Evolutionary conservation across 257 asterid species (phyloP).

Genomic region (Solanum ossicruentum): DNA sequence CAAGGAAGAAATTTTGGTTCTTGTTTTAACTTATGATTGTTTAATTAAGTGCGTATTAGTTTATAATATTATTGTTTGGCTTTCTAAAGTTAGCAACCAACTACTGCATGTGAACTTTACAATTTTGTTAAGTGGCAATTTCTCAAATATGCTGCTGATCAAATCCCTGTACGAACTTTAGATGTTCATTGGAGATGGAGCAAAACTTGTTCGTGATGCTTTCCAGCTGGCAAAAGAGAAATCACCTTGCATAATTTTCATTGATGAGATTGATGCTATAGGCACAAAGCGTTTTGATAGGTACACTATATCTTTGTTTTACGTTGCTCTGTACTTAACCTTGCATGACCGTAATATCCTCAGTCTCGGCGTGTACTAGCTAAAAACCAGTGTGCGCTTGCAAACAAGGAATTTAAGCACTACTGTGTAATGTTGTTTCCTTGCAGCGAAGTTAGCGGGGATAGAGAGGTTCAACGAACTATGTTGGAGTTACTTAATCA

Average conservation of each 20-base stretch:
- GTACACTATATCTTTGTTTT: slow-evolving; percentile 13
- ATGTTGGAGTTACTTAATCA: slow-evolving; percentile 91
- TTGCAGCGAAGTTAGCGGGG: slow-evolving; percentile 93
- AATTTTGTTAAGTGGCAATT: not conserved
- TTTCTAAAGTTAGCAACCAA: not conserved
- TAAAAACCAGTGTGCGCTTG: not conserved
- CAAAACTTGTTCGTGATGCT: slow-evolving; percentile 93
- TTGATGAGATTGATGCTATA: slow-evolving; percentile 93
- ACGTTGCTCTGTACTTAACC: not conserved
- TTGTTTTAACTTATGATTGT: not conserved
- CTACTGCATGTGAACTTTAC: not conserved
- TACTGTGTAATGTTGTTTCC: not conserved
- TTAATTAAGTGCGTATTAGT: not conserved
- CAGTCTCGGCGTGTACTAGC: not conserved
- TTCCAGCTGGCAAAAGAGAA: slow-evolving; percentile 89
- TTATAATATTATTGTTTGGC: not conserved
- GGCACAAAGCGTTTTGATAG: slow-evolving; percentile 92
- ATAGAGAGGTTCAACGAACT: slow-evolving; percentile 85
- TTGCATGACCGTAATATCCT: not conserved
- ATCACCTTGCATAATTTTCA: slow-evolving; percentile 88
- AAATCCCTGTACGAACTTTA: slow-evolving; percentile 11
- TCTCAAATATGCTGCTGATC: not conserved
- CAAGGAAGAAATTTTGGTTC: not conserved
- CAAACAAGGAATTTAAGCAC: not conserved
- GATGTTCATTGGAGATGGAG: slow-evolving; percentile 92